Evolutionary conservation across 2,329 filamentous ascomycete genomes (phyloP).

Genomic region (Bipolaris zeicola): DNA sequence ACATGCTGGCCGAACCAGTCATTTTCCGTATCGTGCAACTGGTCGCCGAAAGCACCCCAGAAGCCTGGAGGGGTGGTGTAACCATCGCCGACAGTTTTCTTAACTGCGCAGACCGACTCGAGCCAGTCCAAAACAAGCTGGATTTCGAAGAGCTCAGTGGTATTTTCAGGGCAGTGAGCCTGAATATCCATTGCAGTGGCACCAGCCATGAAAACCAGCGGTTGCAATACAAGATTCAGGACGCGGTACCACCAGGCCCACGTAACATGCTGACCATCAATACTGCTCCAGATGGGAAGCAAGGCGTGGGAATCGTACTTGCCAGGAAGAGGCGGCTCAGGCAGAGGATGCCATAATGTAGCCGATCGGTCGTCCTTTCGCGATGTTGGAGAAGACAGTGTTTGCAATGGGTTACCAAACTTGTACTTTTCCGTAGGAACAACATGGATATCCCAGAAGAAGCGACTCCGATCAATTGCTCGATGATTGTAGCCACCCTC

Average conservation of each 20-base stretch:
- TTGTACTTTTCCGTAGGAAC: slow-evolving; percentile 64
- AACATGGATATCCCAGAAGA: slow-evolving; percentile 68
- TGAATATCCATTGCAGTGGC: slow-evolving; percentile 60
- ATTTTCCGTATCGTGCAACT: slow-evolving; percentile 30
- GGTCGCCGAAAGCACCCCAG: slow-evolving; percentile 45
- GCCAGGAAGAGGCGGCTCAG: slow-evolving; percentile 37
- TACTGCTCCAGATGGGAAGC: slow-evolving; percentile 74
- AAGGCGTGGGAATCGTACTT: slow-evolving; percentile 50
- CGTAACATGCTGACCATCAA: slow-evolving; percentile 64
- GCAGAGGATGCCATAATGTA: slow-evolving; percentile 27
- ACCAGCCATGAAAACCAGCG: slow-evolving; percentile 66
- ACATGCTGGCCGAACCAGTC: slow-evolving; percentile 43
- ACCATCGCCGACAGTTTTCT: slow-evolving; percentile 24
- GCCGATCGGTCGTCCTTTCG: slow-evolving; percentile 9
- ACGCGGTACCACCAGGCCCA: slow-evolving; percentile 68
- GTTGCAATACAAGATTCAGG: slow-evolving; percentile 66
- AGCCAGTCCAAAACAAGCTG: slow-evolving; percentile 43
- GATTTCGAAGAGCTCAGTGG: slow-evolving; percentile 41
- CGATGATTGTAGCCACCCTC: slow-evolving; percentile 74
- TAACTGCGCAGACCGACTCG: slow-evolving; percentile 29
- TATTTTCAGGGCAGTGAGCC: slow-evolving; percentile 40
- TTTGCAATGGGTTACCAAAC: slow-evolving; percentile 59
- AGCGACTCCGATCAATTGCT: slow-evolving; percentile 67
- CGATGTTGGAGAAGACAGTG: slow-evolving; percentile 43
- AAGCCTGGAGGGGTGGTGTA: slow-evolving; percentile 30